phyloP scores from a whole-genome alignment of 208 protist species.

The Acanthamoeba lenticulata region DNA sequence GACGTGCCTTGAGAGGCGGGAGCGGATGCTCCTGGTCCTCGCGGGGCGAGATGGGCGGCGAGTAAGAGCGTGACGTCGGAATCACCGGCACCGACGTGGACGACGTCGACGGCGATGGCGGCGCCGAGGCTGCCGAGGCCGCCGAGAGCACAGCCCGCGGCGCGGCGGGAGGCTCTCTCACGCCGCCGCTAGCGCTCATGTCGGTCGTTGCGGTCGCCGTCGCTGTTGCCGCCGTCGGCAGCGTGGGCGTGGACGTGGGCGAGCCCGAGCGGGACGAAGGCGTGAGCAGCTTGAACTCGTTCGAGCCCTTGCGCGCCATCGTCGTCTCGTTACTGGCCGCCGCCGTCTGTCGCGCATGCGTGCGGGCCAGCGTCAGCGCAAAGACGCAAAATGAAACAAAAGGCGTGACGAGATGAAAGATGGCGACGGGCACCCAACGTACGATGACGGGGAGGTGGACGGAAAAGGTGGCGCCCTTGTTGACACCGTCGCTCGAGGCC shows the following conservation, averaged over 20 bases:
- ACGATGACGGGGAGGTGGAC: neutral
- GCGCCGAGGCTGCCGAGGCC: too few relatives aligned
- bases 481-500: neutral
- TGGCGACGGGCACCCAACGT: neutral
- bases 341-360: too few relatives aligned
- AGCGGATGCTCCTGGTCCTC: neutral
- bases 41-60: neutral
- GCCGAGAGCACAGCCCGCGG: too few relatives aligned
- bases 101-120: neutral
- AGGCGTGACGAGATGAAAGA: neutral
- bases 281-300: neutral
- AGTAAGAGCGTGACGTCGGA: neutral
- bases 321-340: neutral
- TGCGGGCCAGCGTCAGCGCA: neutral
- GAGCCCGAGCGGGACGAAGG: neutral
- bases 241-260: neutral
- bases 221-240: too few relatives aligned
- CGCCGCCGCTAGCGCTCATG: too few relatives aligned
- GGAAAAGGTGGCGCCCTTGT: conserved; percentile 15
- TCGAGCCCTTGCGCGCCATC: neutral
- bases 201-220: neutral
- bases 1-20: too few relatives aligned
- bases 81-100: neutral
- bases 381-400: too few relatives aligned
- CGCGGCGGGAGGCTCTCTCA: too few relatives aligned